These are phyloP conservation scores for Coemansia erecta DNA, from an alignment of 192 early-diverging fungal genomes.

Conservation along the genomic window DNA sequence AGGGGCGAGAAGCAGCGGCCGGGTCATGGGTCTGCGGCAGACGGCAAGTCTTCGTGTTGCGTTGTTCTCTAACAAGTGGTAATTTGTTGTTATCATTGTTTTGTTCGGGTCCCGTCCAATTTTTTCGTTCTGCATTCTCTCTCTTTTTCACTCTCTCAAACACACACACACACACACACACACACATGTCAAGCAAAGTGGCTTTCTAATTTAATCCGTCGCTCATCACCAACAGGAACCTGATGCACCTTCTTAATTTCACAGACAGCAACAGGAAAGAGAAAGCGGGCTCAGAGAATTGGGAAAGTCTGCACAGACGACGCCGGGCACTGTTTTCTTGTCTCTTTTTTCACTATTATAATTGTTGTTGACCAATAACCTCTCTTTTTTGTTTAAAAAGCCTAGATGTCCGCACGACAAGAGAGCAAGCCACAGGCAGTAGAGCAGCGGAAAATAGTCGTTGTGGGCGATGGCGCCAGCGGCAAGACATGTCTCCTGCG, in stretches of 20 bases:
- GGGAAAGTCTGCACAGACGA: too few species aligned
- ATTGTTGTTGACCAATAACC: background rate
- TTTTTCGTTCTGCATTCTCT: constrained; percentile 4
- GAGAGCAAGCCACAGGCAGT: background rate
- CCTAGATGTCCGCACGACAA: background rate
- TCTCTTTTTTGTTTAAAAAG: background rate
- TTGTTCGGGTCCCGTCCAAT: background rate
- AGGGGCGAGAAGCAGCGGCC: background rate
- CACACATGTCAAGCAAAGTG: too few species aligned
- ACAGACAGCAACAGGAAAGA: too few species aligned
- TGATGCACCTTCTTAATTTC: too few species aligned
- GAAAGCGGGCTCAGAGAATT: too few species aligned
- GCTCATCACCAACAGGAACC: too few species aligned
- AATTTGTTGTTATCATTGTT: background rate
- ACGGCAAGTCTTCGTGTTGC: constrained; percentile 20
- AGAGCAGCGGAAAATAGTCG: constrained; percentile 69
- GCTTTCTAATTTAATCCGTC: too few species aligned
- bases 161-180: too few species aligned
- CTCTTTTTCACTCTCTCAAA: background rate
- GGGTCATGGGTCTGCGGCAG: background rate
- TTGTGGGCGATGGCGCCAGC: constrained; percentile 92
- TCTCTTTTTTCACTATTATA: too few species aligned
- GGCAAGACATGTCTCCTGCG: constrained; percentile 90
- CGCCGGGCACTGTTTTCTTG: too few species aligned
- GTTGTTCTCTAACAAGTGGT: constrained; percentile 27